A percentile compares a stretch with the other conserved stretches of the same genome.
phyloP scores from a whole-genome alignment of 2,329 filamentous ascomycete genomes.

The Fusarium robinianum region DNA sequence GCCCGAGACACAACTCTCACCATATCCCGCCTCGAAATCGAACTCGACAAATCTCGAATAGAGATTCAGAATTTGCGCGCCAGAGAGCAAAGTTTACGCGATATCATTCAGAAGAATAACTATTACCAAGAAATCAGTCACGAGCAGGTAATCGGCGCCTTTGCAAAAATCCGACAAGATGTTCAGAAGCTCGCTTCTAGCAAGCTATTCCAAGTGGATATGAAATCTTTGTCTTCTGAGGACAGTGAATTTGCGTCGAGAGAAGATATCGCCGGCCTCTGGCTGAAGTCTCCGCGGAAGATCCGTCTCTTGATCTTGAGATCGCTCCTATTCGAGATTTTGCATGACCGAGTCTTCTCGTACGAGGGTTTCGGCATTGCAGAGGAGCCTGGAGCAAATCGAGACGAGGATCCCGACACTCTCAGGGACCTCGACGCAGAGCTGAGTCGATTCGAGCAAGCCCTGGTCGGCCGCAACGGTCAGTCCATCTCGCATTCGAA shows the following conservation, averaged over 20 bases:
- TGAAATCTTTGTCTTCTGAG: background rate
- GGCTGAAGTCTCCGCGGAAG: background rate
- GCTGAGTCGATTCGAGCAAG: background rate
- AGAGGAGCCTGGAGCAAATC: background rate
- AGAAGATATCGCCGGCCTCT: background rate
- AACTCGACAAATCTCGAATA: background rate
- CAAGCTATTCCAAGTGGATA: background rate
- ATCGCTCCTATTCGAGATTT: background rate
- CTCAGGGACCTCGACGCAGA: background rate
- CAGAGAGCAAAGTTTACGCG: constrained; percentile 3
- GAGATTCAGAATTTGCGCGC: constrained; percentile 4
- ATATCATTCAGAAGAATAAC: background rate
- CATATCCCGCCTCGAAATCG: background rate
- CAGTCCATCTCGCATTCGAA: background rate
- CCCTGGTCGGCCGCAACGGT: background rate
- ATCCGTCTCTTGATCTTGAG: background rate
- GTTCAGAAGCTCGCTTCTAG: constrained; percentile 1
- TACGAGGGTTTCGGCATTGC: constrained; percentile 1
- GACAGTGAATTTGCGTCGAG: background rate
- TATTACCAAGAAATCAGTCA: background rate
- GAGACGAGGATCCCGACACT: background rate
- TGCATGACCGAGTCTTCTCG: background rate
- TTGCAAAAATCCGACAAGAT: background rate
- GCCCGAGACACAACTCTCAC: background rate
- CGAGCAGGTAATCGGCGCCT: background rate